Conservation (phyloP, 1,284 basidiomycete genomes). For the Coriolopsis trogii region DNA sequence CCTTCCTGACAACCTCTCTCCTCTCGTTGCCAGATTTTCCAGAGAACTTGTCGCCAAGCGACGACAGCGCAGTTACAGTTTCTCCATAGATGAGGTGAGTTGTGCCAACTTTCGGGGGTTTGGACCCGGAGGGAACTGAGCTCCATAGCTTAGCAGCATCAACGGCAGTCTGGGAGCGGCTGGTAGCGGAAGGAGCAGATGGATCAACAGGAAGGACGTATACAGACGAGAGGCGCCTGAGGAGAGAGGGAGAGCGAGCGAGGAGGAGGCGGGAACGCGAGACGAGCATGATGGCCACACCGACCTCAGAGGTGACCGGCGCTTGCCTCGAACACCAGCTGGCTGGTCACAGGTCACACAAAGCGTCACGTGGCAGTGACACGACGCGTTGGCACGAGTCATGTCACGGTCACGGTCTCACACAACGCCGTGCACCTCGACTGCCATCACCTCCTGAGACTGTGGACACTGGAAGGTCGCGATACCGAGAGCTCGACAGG, state of each 20-base stretch:
- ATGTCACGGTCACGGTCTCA: too few relatives aligned
- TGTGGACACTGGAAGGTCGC: too few relatives aligned
- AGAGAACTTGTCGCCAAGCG: slow-evolving; percentile 63
- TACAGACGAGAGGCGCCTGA: slow-evolving; percentile 38
- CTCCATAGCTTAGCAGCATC: slow-evolving; percentile 48
- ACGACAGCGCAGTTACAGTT: slow-evolving; percentile 58
- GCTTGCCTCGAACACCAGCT: too few relatives aligned
- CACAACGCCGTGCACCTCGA: too few relatives aligned
- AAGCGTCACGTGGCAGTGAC: too few relatives aligned
- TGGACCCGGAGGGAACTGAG: slow-evolving; percentile 36
- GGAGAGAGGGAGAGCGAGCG: slow-evolving; percentile 10
- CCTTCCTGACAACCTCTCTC: slow-evolving; percentile 66
- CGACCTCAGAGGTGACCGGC: too few relatives aligned
- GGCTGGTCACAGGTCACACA: too few relatives aligned
- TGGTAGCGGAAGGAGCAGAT: slow-evolving; percentile 32
- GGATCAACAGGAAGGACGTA: slow-evolving; percentile 50
- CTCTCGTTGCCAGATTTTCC: slow-evolving; percentile 50
- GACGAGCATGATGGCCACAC: too few relatives aligned
- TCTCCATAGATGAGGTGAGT: slow-evolving; percentile 66
- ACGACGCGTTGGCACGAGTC: too few relatives aligned
- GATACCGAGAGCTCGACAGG: too few relatives aligned
- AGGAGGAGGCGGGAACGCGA: slow-evolving; percentile 12
- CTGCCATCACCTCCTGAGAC: too few relatives aligned
- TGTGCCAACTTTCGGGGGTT: slow-evolving; percentile 62
- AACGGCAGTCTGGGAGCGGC: slow-evolving; percentile 29